A percentile compares a stretch with the other conserved stretches of the same genome.
Evolutionary conservation across 2,329 filamentous ascomycete species (phyloP).

Genomic region (Colletotrichum tropicale): DNA sequence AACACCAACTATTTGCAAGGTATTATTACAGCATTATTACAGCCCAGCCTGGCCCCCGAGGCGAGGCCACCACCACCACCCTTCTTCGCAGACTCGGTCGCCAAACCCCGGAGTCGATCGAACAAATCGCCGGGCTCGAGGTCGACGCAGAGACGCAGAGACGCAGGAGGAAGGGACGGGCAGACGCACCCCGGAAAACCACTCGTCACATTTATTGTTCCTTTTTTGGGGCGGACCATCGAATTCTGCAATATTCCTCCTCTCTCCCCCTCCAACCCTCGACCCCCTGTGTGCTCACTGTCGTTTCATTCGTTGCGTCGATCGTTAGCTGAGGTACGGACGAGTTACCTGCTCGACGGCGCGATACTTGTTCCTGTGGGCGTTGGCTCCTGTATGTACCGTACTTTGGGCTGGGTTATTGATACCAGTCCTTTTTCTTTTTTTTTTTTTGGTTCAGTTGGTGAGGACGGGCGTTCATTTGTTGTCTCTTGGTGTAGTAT

Average conservation of each 20-base stretch:
- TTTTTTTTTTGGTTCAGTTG: too few species aligned
- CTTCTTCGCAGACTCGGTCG: background rate
- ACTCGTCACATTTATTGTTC: background rate
- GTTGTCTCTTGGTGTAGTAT: background rate
- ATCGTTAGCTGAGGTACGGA: background rate
- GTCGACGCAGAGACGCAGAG: background rate
- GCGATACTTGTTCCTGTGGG: too few species aligned
- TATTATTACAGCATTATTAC: background rate
- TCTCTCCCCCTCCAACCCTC: background rate
- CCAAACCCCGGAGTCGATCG: conserved; percentile 3
- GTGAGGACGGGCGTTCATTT: background rate
- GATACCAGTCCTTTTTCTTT: too few species aligned
- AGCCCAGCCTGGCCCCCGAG: background rate
- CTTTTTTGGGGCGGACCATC: conserved; percentile 4
- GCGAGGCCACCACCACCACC: background rate
- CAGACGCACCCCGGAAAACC: conserved; percentile 18
- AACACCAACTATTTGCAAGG: background rate
- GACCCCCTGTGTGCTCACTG: background rate
- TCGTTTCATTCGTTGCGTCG: background rate
- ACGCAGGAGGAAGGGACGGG: background rate
- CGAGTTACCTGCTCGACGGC: background rate
- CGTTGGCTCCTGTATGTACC: too few species aligned
- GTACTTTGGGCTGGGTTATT: too few species aligned
- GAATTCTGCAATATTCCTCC: conserved; percentile 3
- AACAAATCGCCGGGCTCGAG: background rate